A percentile compares a stretch with the other conserved stretches of the same genome.
Evolutionary conservation across 768 basidiomycete genomes (phyloP).

Genomic region (Suillus americanus): DNA sequence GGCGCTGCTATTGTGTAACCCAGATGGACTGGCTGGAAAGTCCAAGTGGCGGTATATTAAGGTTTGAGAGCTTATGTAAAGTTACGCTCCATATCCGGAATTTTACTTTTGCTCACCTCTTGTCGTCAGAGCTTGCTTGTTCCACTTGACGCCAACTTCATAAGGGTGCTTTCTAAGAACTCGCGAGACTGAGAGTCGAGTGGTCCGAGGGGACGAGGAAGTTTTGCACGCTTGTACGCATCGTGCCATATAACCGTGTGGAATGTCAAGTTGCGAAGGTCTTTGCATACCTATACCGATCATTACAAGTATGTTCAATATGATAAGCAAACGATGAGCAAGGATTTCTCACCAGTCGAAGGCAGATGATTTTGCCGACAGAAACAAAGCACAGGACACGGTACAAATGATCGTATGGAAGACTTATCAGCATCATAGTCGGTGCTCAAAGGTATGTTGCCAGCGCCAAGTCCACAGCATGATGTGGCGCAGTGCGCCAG

Average conservation of each 20-base stretch:
- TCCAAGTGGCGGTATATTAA: too few relatives aligned
- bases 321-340: background rate
- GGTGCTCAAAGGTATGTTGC: background rate
- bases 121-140: background rate
- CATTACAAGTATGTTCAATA: background rate
- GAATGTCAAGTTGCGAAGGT: background rate
- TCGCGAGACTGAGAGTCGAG: slow-evolving; percentile 5
- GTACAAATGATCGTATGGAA: background rate
- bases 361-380: slow-evolving; percentile 2
- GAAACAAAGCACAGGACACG: background rate
- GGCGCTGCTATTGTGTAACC: too few relatives aligned
- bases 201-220: slow-evolving; percentile 1
- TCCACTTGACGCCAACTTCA: slow-evolving; percentile 1
- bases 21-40: too few relatives aligned
- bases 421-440: background rate
- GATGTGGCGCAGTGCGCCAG: background rate
- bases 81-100: too few relatives aligned
- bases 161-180: background rate
- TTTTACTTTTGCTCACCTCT: too few relatives aligned
- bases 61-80: too few relatives aligned
- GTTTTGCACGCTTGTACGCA: background rate
- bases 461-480: background rate
- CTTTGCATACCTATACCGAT: slow-evolving; percentile 1
- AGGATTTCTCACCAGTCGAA: background rate
- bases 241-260: background rate